These are phyloP conservation scores for Dryadomyces sulphureus DNA, from an alignment of 2,329 filamentous ascomycete species.

Conservation along the genomic window DNA sequence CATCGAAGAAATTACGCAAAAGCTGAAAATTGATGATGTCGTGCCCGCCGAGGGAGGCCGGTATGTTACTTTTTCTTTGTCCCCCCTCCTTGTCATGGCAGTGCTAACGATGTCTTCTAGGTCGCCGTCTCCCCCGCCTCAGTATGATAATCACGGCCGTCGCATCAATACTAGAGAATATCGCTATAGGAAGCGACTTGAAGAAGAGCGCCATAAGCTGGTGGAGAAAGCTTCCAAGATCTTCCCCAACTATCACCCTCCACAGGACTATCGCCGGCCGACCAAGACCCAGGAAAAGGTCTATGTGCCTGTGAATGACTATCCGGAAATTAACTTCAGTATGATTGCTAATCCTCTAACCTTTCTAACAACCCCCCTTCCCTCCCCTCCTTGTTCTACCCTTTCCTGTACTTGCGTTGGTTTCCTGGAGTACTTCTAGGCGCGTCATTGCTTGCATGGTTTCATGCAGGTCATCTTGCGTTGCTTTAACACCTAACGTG, in stretches of 20 bases:
- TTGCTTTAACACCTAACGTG: conserved; percentile 17
- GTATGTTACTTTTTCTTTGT: conserved; percentile 36
- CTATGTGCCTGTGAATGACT: conserved; percentile 99
- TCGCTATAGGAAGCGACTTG: conserved; percentile 92
- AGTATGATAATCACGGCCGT: conserved; percentile 98
- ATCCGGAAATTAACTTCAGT: conserved; percentile 99
- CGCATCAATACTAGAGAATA: conserved; percentile 99
- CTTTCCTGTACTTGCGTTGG: conserved; percentile 15
- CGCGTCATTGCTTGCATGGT: conserved; percentile 16
- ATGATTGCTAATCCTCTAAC: conserved; percentile 99
- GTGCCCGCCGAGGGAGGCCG: conserved; percentile 92
- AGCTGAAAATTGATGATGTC: conserved; percentile 97
- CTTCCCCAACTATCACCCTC: conserved; percentile 98
- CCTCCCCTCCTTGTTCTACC: not conserved
- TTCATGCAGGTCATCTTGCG: conserved; percentile 16
- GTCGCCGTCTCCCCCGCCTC: conserved; percentile 86
- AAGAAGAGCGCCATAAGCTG: conserved; percentile 97
- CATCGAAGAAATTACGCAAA: conserved; percentile 98
- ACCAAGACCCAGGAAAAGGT: conserved; percentile 99
- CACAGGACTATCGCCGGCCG: conserved; percentile 93
- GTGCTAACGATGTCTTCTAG: conserved; percentile 27
- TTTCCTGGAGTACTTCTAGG: conserved; percentile 19
- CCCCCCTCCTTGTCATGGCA: too few species aligned
- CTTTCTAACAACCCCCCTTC: conserved; percentile 42
- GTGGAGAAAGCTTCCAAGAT: conserved; percentile 99